Percentiles rank a stretch among this genome's conserved stretches.
Evolutionary conservation across 176 grass and related monocot species (phyloP).

Genomic region (Cenchrus fungigraminus): DNA sequence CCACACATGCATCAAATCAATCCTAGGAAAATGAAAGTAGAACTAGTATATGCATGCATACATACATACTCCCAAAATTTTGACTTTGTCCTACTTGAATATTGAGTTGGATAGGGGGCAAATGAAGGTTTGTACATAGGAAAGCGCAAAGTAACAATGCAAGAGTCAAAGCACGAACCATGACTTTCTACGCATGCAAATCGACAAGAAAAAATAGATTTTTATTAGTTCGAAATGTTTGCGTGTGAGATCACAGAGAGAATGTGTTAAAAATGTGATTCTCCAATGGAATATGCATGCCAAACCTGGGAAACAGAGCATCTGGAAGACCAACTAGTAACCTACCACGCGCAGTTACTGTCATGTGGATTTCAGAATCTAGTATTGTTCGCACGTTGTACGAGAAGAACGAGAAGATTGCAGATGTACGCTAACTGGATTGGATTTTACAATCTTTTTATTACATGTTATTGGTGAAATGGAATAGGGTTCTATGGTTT

Average conservation of each 20-base stretch:
- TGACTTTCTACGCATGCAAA: neutral
- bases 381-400: neutral
- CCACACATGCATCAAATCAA: neutral
- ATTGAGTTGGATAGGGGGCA: neutral
- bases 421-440: neutral
- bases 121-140: neutral
- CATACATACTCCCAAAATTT: neutral
- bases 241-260: neutral
- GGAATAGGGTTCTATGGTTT: too few relatives aligned
- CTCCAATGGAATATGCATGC: too few relatives aligned
- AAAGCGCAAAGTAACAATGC: neutral
- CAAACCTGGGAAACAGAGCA: neutral
- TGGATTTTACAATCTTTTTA: neutral
- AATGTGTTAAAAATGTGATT: neutral
- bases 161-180: constrained; percentile 33
- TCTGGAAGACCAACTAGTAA: neutral
- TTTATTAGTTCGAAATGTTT: neutral
- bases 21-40: neutral
- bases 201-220: neutral
- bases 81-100: neutral
- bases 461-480: neutral
- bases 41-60: neutral
- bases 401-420: neutral
- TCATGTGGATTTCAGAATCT: neutral
- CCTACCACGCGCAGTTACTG: neutral